These are phyloP conservation scores for Lachnellula cervina DNA, from an alignment of 2,329 filamentous ascomycete genomes.

Conservation along the genomic window DNA sequence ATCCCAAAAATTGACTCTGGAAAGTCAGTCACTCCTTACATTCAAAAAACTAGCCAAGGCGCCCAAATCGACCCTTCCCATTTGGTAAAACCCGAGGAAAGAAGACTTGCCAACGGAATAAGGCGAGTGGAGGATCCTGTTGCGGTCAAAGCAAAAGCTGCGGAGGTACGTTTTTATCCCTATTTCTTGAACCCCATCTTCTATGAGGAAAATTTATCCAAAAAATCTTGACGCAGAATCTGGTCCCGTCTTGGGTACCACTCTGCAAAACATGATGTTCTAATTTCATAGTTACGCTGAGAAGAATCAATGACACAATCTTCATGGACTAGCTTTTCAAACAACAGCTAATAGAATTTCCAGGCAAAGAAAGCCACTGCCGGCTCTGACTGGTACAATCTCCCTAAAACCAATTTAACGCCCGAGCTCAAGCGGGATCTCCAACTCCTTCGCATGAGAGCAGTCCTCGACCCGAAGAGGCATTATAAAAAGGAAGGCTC, in stretches of 20 bases:
- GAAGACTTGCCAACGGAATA: constrained; percentile 42
- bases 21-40: constrained; percentile 44
- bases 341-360: constrained; percentile 17
- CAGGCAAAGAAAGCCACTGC: constrained; percentile 55
- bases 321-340: constrained; percentile 8
- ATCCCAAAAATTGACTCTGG: constrained; percentile 17
- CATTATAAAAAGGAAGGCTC: constrained; percentile 59
- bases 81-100: constrained; percentile 44
- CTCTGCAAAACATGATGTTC: constrained; percentile 62
- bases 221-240: constrained; percentile 68
- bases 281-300: constrained; percentile 70
- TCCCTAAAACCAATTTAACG: constrained; percentile 79
- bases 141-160: constrained; percentile 39
- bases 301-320: constrained; percentile 22
- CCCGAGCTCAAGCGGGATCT: constrained; percentile 84
- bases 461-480: constrained; percentile 80
- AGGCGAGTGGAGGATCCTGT: constrained; percentile 50
- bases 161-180: constrained; percentile 43
- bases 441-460: constrained; percentile 84
- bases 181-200: constrained; percentile 19
- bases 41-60: constrained; percentile 47
- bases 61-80: constrained; percentile 48
- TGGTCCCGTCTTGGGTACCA: constrained; percentile 75
- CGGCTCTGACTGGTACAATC: constrained; percentile 79
- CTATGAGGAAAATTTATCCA: constrained; percentile 75